Conservation (phyloP, 2,329 filamentous ascomycete species). For the Verticillium nonalfalfae region DNA sequence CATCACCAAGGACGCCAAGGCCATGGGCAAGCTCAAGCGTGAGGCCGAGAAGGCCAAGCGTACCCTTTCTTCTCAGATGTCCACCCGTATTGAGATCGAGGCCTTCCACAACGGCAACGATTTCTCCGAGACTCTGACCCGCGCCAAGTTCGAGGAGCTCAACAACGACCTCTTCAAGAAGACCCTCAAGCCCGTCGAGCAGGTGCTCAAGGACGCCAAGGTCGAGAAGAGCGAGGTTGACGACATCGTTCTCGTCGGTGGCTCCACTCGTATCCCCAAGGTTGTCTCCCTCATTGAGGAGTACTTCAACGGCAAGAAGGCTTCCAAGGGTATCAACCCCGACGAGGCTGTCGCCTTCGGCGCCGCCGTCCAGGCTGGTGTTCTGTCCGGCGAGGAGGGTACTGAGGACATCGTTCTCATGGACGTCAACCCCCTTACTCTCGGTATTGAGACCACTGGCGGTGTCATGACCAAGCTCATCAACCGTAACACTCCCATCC, state of each 20-base stretch:
- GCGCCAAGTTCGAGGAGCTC: conserved; percentile 98
- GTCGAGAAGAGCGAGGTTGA: conserved; percentile 92
- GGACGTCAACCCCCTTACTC: conserved; percentile 90
- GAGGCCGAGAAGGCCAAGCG: conserved; percentile 99
- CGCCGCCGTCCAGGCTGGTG: conserved; percentile 94
- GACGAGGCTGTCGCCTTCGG: conserved; percentile 98
- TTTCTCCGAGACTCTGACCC: conserved; percentile 96
- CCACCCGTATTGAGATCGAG: conserved; percentile 92
- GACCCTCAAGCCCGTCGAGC: conserved; percentile 96
- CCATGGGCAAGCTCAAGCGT: conserved; percentile 99
- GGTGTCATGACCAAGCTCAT: conserved; percentile 98
- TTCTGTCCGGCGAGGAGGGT: conserved; percentile 82
- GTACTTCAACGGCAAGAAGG: conserved; percentile 93
- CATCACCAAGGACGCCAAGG: conserved; percentile 89
- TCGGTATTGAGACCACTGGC: conserved; percentile 95
- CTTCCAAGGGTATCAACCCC: conserved; percentile 98
- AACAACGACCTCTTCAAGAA: conserved; percentile 99
- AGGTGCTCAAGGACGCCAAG: conserved; percentile 97
- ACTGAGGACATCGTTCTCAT: conserved; percentile 81
- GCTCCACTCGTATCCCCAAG: conserved; percentile 99
- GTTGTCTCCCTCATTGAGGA: conserved; percentile 92
- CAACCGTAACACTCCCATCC: conserved; percentile 88
- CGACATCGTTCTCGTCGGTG: conserved; percentile 96
- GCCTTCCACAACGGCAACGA: conserved; percentile 95
- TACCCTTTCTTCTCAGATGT: conserved; percentile 90